A percentile compares a stretch with the other conserved stretches of the same genome.
These are phyloP conservation scores for Suillus clintonianus DNA, from an alignment of 768 basidiomycete species.

Conservation along the genomic window DNA sequence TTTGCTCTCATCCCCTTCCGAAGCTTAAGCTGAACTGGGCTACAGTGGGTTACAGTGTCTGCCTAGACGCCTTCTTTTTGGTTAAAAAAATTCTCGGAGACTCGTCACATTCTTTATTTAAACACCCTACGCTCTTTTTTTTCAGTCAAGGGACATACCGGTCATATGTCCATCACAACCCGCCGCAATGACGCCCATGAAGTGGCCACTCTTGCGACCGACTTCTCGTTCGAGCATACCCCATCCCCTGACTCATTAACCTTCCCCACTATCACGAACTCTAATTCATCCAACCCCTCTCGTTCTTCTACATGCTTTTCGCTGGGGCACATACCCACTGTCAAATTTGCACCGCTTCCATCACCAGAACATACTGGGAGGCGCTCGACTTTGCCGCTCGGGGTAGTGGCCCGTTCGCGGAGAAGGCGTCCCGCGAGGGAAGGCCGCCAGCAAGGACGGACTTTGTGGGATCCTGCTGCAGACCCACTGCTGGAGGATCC, in stretches of 20 bases:
- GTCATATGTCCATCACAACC: conserved; percentile 7
- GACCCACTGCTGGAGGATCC: conserved; percentile 47
- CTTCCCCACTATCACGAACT: conserved; percentile 13
- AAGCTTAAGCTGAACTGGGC: background rate
- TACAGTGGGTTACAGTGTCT: background rate
- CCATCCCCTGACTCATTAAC: conserved; percentile 16
- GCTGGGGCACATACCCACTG: conserved; percentile 27
- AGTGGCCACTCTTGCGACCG: conserved; percentile 11
- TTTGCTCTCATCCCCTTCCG: background rate
- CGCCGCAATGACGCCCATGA: conserved; percentile 16
- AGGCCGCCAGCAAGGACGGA: conserved; percentile 20
- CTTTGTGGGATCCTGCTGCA: conserved; percentile 23
- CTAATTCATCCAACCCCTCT: conserved; percentile 10
- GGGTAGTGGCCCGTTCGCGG: conserved; percentile 47
- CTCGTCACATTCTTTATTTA: background rate
- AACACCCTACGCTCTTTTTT: background rate
- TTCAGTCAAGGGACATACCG: background rate
- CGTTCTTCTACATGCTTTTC: conserved; percentile 18
- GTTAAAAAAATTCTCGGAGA: background rate
- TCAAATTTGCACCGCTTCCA: conserved; percentile 64
- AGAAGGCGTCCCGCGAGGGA: conserved; percentile 19
- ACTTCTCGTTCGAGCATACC: conserved; percentile 14
- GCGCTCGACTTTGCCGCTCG: conserved; percentile 51
- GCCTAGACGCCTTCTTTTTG: background rate
- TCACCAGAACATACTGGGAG: conserved; percentile 50